phyloP scores from a whole-genome alignment of 495 filamentous ascomycete genomes.

The Penicillium nucicola region DNA sequence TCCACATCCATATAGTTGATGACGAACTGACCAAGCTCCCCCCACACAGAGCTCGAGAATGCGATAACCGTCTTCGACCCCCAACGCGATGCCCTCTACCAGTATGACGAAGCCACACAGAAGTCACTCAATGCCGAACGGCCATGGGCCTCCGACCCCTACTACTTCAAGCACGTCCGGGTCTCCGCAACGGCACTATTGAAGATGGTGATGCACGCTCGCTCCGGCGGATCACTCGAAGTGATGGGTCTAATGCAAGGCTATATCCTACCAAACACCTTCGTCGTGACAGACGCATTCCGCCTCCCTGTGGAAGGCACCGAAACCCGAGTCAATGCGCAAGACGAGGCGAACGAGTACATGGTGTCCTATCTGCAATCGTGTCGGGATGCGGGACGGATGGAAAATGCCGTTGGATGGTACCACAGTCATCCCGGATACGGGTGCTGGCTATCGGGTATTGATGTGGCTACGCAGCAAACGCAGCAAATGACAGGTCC shows the following conservation, averaged over 20 bases:
- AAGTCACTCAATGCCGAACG: constrained; percentile 52
- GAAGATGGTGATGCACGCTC: constrained; percentile 99
- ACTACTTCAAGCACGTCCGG: constrained; percentile 90
- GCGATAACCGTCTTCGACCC: constrained; percentile 78
- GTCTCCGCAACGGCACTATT: constrained; percentile 91
- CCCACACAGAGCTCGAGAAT: constrained; percentile 79
- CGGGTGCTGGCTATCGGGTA: constrained; percentile 96
- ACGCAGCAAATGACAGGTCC: constrained; percentile 88
- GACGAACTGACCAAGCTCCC: constrained; percentile 9
- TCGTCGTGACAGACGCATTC: constrained; percentile 94
- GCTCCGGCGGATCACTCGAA: constrained; percentile 86
- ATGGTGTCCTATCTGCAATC: constrained; percentile 80
- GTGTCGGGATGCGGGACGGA: constrained; percentile 69
- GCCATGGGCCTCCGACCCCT: constrained; percentile 79
- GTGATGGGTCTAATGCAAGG: constrained; percentile 99
- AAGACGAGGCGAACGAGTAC: constrained; percentile 94
- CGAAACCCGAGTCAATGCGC: constrained; percentile 95
- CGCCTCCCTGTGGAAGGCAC: constrained; percentile 95
- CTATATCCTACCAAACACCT: constrained; percentile 72
- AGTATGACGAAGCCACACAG: constrained; percentile 66
- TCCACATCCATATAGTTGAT: background rate
- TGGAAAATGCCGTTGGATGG: constrained; percentile 95
- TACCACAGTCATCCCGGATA: constrained; percentile 98
- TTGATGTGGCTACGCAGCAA: constrained; percentile 86
- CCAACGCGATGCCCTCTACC: constrained; percentile 85